phyloP scores from a whole-genome alignment of 371 early-diverging fungal species.

The Rhizopus stolonifer region DNA sequence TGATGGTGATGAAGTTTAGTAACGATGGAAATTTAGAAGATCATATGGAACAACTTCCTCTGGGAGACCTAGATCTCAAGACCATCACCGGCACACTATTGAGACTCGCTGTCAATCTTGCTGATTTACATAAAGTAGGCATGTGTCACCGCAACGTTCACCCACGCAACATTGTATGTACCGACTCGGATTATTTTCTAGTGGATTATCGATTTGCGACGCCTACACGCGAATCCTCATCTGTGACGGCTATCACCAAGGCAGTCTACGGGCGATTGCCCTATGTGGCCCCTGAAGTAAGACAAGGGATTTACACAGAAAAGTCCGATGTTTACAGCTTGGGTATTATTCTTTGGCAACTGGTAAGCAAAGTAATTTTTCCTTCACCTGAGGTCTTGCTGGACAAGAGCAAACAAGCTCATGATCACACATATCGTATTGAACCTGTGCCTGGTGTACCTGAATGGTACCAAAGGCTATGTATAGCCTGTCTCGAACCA shows the following conservation, averaged over 20 bases:
- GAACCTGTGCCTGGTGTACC: slow-evolving; percentile 43
- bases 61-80: slow-evolving; percentile 48
- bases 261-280: slow-evolving; percentile 49
- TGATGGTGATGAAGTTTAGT: slow-evolving; percentile 53
- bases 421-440: slow-evolving; percentile 41
- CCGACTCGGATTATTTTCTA: slow-evolving; percentile 48
- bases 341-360: slow-evolving; percentile 50
- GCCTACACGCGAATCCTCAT: slow-evolving; percentile 38
- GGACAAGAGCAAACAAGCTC: slow-evolving; percentile 5
- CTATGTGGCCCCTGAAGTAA: slow-evolving; percentile 50
- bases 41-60: slow-evolving; percentile 42
- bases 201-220: slow-evolving; percentile 53
- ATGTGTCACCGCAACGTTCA: slow-evolving; percentile 50
- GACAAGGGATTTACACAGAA: slow-evolving; percentile 45
- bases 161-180: slow-evolving; percentile 46
- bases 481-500: slow-evolving; percentile 41
- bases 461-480: slow-evolving; percentile 42
- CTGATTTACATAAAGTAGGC: slow-evolving; percentile 44
- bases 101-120: slow-evolving; percentile 38
- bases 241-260: slow-evolving; percentile 43
- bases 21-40: slow-evolving; percentile 51
- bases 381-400: slow-evolving; percentile 48
- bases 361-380: slow-evolving; percentile 51
- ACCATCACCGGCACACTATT: slow-evolving; percentile 48
- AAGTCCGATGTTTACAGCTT: slow-evolving; percentile 50